Evolutionary conservation across 495 filamentous ascomycete genomes (phyloP).

Genomic region (Amorphotheca resinae): DNA sequence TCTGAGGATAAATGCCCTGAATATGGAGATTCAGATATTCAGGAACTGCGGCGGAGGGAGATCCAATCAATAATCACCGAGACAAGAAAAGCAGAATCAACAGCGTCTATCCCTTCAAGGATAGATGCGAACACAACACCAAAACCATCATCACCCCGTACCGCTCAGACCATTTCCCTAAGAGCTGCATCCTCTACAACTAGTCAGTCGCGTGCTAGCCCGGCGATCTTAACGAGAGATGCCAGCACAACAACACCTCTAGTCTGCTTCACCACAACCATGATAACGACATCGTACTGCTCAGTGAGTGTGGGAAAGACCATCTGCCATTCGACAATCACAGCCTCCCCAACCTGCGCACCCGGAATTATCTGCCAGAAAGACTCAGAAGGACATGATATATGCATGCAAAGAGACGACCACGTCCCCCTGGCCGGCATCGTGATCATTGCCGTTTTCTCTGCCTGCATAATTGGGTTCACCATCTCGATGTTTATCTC

Average conservation of each 20-base stretch:
- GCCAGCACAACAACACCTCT: constrained; percentile 2
- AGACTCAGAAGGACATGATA: constrained; percentile 21
- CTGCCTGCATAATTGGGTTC: neutral
- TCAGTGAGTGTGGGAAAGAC: constrained; percentile 21
- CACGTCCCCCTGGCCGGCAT: constrained; percentile 25
- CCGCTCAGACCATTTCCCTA: neutral
- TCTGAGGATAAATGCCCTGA: constrained; percentile 6
- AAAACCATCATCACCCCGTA: neutral
- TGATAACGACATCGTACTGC: constrained; percentile 23
- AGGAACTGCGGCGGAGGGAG: constrained; percentile 5
- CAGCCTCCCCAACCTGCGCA: constrained; percentile 27
- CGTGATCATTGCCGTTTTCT: constrained; percentile 31
- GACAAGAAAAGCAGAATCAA: constrained; percentile 2
- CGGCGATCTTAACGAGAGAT: neutral
- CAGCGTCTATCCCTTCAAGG: neutral
- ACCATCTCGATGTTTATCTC: neutral
- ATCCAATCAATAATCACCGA: neutral
- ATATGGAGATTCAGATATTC: neutral
- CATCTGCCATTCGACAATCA: constrained; percentile 27
- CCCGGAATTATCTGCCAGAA: constrained; percentile 31
- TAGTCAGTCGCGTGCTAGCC: too few relatives aligned
- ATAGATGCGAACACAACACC: too few relatives aligned
- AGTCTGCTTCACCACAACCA: constrained; percentile 28
- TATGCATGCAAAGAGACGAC: constrained; percentile 33
- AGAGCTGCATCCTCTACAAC: constrained; percentile 2